Evolutionary conservation across 2,329 filamentous ascomycete genomes (phyloP).

Genomic region (Colletotrichum plurivorum): DNA sequence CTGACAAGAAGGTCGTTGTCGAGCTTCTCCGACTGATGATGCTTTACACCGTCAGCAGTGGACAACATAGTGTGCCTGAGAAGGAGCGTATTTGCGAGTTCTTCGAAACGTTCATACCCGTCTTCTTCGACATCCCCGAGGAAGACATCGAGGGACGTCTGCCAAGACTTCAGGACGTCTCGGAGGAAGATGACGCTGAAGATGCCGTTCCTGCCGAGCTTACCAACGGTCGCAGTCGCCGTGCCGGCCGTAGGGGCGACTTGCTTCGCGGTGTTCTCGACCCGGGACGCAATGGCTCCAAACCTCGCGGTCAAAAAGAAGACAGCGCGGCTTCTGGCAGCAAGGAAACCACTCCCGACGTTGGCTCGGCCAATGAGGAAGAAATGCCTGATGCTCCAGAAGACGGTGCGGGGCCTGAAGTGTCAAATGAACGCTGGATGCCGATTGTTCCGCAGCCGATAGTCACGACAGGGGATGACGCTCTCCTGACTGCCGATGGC

Average conservation of each 20-base stretch:
- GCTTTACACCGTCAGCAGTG: constrained; percentile 76
- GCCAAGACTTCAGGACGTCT: constrained; percentile 77
- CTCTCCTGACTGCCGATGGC: constrained; percentile 69
- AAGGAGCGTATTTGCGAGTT: constrained; percentile 82
- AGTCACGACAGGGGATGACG: constrained; percentile 68
- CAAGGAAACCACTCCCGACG: constrained; percentile 91
- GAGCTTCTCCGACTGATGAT: constrained; percentile 75
- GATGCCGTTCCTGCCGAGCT: constrained; percentile 80
- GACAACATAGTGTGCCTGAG: constrained; percentile 79
- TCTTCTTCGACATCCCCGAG: constrained; percentile 82
- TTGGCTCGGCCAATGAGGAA: constrained; percentile 82
- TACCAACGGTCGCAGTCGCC: constrained; percentile 76
- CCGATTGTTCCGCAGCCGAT: constrained; percentile 71
- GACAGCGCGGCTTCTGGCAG: constrained; percentile 83
- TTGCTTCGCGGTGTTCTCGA: constrained; percentile 90
- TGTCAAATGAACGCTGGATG: constrained; percentile 76
- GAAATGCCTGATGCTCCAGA: constrained; percentile 76
- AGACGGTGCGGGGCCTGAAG: constrained; percentile 72
- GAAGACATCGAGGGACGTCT: constrained; percentile 78
- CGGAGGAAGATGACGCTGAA: constrained; percentile 83
- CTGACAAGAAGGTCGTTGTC: constrained; percentile 77
- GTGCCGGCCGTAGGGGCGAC: constrained; percentile 83
- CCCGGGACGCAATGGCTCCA: constrained; percentile 78
- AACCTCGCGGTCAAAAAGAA: constrained; percentile 80
- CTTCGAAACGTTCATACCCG: constrained; percentile 81